Evolutionary conservation across 179 eudicot genomes (phyloP), one percentile per base, ranked within the genome.

Genomic region (Amaranthus tricolor): DNA sequence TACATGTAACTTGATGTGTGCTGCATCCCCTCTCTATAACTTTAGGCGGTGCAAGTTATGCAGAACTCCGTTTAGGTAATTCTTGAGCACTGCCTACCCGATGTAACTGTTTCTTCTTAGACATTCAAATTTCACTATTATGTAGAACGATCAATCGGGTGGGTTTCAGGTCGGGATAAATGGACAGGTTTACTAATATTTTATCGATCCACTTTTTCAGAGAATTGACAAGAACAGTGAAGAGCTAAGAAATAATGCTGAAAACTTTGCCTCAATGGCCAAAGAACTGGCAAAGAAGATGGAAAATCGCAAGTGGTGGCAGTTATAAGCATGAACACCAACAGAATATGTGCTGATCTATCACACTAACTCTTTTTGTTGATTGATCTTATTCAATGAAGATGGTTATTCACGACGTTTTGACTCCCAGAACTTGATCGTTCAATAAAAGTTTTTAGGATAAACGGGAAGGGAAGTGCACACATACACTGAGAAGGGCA

Each of bases 221-320:
- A 87, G 89, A 84, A 85, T 94, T 20, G 86, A 87, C 80, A 80
- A 79, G 81, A 78, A 84, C 82, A 90, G 92, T 9, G 96, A 89
- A 79, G 98, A 94, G 77, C 77, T 94, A 57, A 85, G 78, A 76
- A 81, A 79, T 49, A 93, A 86, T 72, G 97, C 98, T 21, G 92
- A 94, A 82, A 83, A 88, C 83, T 94, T 94, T 68, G 89, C 96
- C 51, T 88, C 97, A 47, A 72, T 94, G 86, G 96, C 98, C 3
- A 87, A 94, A 66, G 95, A 94, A 78, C 89, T 94, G 48, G 97
- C 92, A 49, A 89, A 90, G 82, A 85, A 66, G 62, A 89, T 91
- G 96, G 95, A 93, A 77, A 82, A 71, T 58, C 90, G 96, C 14
- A 93, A 93, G 79, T 93, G 98, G 98, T 93, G 92, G 89, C 97